Base-by-base conservation (phyloP, 2,329 filamentous ascomycete species). In the Fusarium pseudoanthophilum region DNA sequence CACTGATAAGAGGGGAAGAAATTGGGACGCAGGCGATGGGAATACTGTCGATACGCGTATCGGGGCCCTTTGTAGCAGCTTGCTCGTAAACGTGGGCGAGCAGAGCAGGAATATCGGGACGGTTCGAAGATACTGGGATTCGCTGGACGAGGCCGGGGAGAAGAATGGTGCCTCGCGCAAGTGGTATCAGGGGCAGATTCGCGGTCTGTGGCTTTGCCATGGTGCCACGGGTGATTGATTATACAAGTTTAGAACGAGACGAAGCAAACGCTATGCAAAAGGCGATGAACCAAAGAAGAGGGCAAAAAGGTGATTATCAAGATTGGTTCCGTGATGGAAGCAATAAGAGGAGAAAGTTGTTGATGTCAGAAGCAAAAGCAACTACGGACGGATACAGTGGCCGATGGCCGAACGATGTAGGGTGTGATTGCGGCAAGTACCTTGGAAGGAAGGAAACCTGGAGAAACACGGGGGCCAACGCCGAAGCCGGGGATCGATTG, bases 21-120 rank as follows among this genome's bases (percentile, higher is more conserved):
- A 98, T 86, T 26, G 96, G 96, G 61, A 98, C 91, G 81, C 95
- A 98, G 60, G 93, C 94, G 74, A 98, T 91, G 14, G 93, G 91
- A 75, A 97, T 90, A 74, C 87, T 86, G 75, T 91, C 89, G 78
- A 92, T 86, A 71, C 88, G 86, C 75, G 90, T 87, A 71, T 87
- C 88, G 34, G 90, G 89, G 74, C 92, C 89, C 77, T 91, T 92
- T 45, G 90, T 89, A 39, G 92, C 87, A 34, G 92, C 91, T 75
- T 91, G 91, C 78, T 93, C 93, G 83, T 97, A 95, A 68, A 97
- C 90, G 76, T 92, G 92, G 26, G 95, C 93, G 64, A 99, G 90
- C 49, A 98, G 89, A 57, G 95, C 93, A 60, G 94, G 92, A 75
- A 98, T 92, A 82, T 98, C 96, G 75, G 94, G 91, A 58, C 95